Conservation (phyloP, 805 yeast species). For the Candida dajiaensis region DNA sequence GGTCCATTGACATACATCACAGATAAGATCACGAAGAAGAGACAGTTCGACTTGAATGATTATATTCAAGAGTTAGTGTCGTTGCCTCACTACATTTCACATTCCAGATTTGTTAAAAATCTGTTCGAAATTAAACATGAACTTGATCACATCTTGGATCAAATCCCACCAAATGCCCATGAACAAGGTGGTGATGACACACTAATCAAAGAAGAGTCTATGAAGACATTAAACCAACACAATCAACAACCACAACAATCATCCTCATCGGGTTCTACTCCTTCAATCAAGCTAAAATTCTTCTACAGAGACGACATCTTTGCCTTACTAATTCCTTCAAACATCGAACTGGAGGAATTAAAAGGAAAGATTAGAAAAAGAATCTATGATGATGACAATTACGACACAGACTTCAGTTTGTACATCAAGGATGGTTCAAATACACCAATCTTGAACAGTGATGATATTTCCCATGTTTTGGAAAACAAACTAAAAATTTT, state of each 20-base stretch:
- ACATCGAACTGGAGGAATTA: constrained; percentile 42
- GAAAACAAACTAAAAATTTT: constrained; percentile 31
- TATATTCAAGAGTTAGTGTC: constrained; percentile 55
- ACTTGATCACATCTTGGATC: constrained; percentile 24
- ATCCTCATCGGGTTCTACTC: constrained; percentile 8
- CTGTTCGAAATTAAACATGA: constrained; percentile 55
- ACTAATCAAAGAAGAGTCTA: constrained; percentile 21
- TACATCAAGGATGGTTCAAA: constrained; percentile 26
- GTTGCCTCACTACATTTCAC: constrained; percentile 73
- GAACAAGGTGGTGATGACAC: constrained; percentile 22
- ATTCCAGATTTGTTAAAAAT: constrained; percentile 57
- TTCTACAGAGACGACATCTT: constrained; percentile 78
- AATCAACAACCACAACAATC: neutral
- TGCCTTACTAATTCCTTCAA: constrained; percentile 53
- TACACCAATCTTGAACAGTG: constrained; percentile 28
- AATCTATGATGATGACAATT: constrained; percentile 31
- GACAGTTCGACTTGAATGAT: constrained; percentile 48
- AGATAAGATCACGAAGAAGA: constrained; percentile 56
- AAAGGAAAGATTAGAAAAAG: constrained; percentile 47
- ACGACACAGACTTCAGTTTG: constrained; percentile 27
- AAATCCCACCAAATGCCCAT: constrained; percentile 7
- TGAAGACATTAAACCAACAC: constrained; percentile 13
- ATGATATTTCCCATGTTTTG: constrained; percentile 28
- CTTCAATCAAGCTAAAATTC: constrained; percentile 56
- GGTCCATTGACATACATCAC: constrained; percentile 93